Base-by-base conservation (phyloP, 495 filamentous ascomycete species). In the Xylaria scruposa region DNA sequence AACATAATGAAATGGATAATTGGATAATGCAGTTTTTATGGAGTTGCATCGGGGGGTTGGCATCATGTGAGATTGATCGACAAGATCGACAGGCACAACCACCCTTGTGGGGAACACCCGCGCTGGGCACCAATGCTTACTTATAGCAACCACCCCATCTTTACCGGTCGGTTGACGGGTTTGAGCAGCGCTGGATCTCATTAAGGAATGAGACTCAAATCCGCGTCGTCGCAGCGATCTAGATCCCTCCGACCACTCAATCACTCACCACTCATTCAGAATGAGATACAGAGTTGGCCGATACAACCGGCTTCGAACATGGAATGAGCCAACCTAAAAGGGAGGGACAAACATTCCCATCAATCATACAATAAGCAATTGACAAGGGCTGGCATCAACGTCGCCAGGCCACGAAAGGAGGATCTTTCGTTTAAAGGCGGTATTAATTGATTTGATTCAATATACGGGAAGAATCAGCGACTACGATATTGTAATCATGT, bases 81-180 rank as follows among this genome's bases (percentile, higher is more conserved):
- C 64, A 67, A 38, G 47, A 53, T 54, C 64, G 64, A 67, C 63
- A 67, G 63, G 65, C 31, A 54, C 47, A 33, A 33, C 15, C 63
- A 46, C 26, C 12, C 17, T 33, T 58, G 40, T 36, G 31, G 66
- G 49, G 66, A 36, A 29, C 17, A 33, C 36, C 51, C 15, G 12
- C 33, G 12, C 36, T 40, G 24, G 33, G 53, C 4, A 54, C 12
- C n/a, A 9, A 47, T 47, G n/a, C 29, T 36, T 9, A n/a, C n/a
- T n/a, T n/a, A n/a, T n/a, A 33, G 40, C 24, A 54, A 10, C 13
- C 29, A 56, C 53, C 26, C 53, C 24, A 31, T 29, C 21, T 56
- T 29, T 5, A 31, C 31, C 29, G 53, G 26, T 24, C 26, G 24
- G 17, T 29, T 56, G 4, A 56, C 29, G 21, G 46, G 9, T 31